A percentile compares a stretch with the other conserved stretches of the same genome.
phyloP scores from a whole-genome alignment of 2,329 filamentous ascomycete genomes.

The Ophiostoma pallidulum region DNA sequence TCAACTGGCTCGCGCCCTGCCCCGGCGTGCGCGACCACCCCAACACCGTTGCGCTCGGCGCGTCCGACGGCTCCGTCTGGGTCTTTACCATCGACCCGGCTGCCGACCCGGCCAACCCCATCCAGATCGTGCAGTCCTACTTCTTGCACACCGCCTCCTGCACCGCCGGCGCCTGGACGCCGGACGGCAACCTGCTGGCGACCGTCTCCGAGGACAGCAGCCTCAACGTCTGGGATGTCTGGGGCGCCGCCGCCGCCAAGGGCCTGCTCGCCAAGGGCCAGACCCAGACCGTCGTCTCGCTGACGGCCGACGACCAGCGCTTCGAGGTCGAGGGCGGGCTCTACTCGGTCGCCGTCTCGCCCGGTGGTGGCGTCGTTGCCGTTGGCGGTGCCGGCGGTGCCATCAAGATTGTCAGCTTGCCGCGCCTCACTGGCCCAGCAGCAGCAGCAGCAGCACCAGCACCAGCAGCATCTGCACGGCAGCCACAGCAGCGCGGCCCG shows the following conservation, averaged over 20 bases:
- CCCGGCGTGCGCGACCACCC: constrained; percentile 58
- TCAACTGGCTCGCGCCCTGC: constrained; percentile 80
- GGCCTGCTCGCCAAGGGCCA: constrained; percentile 33
- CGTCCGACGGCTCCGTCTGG: constrained; percentile 88
- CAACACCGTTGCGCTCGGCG: constrained; percentile 80
- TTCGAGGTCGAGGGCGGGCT: constrained; percentile 88
- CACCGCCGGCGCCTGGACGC: constrained; percentile 85
- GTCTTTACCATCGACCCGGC: constrained; percentile 72
- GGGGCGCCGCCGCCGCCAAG: constrained; percentile 60
- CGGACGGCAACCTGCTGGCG: constrained; percentile 75
- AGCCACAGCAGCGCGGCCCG: constrained; percentile 5
- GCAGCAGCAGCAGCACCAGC: constrained; percentile 2
- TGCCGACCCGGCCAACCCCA: constrained; percentile 45
- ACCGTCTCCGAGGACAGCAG: constrained; percentile 84
- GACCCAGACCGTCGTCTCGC: constrained; percentile 59
- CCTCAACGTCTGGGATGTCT: constrained; percentile 88
- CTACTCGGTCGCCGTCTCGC: constrained; percentile 78
- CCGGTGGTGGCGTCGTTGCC: constrained; percentile 67
- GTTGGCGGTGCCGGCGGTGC: constrained; percentile 82
- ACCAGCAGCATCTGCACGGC: constrained; percentile 5
- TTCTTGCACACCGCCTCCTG: constrained; percentile 81
- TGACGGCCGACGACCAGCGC: constrained; percentile 75
- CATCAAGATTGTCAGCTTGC: constrained; percentile 77
- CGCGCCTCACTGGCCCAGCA: constrained; percentile 39
- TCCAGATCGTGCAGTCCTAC: constrained; percentile 83